Evolutionary conservation across 257 asterid species (phyloP).

Genomic region (Solanum piurae): DNA sequence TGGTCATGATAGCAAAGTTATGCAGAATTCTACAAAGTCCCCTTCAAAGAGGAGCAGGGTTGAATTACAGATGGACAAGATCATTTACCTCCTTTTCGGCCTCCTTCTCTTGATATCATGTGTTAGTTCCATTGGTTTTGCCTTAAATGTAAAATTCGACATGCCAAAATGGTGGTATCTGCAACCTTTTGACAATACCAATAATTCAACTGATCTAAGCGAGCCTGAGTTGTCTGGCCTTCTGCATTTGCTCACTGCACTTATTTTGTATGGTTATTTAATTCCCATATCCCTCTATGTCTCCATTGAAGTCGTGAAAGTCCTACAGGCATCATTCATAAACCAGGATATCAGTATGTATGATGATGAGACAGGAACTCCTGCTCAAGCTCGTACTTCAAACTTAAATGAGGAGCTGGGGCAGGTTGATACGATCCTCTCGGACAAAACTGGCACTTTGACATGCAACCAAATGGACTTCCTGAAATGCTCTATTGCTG

Average conservation of each 20-base stretch:
- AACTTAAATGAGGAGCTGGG: slow-evolving; percentile 92
- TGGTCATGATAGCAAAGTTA: slow-evolving; percentile 87
- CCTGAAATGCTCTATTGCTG: slow-evolving; percentile 91
- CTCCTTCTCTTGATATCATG: slow-evolving; percentile 60
- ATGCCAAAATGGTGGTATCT: slow-evolving; percentile 94
- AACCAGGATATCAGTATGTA: slow-evolving; percentile 80
- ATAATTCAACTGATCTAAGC: slow-evolving; percentile 44
- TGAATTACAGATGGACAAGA: slow-evolving; percentile 88
- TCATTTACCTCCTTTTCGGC: slow-evolving; percentile 76
- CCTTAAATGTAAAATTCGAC: slow-evolving; percentile 53
- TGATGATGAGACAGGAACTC: slow-evolving; percentile 85
- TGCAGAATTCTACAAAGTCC: slow-evolving; percentile 87
- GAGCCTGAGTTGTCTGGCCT: slow-evolving; percentile 53
- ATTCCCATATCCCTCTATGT: slow-evolving; percentile 94
- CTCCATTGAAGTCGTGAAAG: slow-evolving; percentile 86
- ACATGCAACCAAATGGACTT: slow-evolving; percentile 98
- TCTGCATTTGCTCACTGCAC: slow-evolving; percentile 82
- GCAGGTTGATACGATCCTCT: slow-evolving; percentile 81
- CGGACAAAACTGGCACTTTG: slow-evolving; percentile 93
- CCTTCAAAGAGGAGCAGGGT: slow-evolving; percentile 89
- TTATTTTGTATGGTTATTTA: slow-evolving; percentile 81
- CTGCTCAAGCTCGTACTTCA: slow-evolving; percentile 94
- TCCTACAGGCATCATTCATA: slow-evolving; percentile 83
- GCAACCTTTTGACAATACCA: slow-evolving; percentile 43
- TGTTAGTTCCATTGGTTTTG: slow-evolving; percentile 70